These are phyloP conservation scores for Aspergillus costaricaensis DNA, from an alignment of 2,329 filamentous ascomycete genomes.

Conservation along the genomic window DNA sequence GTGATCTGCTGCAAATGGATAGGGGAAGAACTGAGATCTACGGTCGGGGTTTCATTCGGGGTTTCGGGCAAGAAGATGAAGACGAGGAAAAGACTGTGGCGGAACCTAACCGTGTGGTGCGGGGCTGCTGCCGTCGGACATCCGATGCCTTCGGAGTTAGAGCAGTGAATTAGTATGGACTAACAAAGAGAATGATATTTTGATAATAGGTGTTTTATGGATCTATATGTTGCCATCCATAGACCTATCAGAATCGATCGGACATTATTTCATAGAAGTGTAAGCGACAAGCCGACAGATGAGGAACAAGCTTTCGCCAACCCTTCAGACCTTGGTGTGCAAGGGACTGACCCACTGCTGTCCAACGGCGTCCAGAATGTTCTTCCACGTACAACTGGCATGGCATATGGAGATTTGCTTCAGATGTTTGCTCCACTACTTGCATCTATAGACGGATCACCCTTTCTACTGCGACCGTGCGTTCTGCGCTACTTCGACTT, in stretches of 20 bases:
- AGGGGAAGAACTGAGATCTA: background rate
- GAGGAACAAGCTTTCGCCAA: background rate
- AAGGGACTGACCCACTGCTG: background rate
- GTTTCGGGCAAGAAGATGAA: background rate
- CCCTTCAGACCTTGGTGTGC: background rate
- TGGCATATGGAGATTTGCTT: too few relatives aligned
- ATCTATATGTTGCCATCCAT: too few relatives aligned
- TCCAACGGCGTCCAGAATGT: background rate
- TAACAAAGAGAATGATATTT: fast-evolving
- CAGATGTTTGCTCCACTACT: too few relatives aligned
- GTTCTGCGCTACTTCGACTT: too few relatives aligned
- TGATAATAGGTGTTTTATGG: too few relatives aligned
- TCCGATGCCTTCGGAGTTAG: too few relatives aligned
- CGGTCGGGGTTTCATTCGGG: background rate
- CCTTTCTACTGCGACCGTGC: too few relatives aligned
- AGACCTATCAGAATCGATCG: too few relatives aligned
- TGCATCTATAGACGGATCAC: too few relatives aligned
- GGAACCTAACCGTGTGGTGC: too few relatives aligned
- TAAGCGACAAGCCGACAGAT: background rate
- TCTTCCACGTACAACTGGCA: background rate
- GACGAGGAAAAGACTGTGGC: background rate
- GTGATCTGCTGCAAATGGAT: background rate
- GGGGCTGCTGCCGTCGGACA: too few relatives aligned
- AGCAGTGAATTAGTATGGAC: fast-evolving
- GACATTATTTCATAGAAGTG: too few relatives aligned